Evolutionary conservation across 2,329 filamentous ascomycete species (phyloP).

Genomic region (Penicillium sp.): DNA sequence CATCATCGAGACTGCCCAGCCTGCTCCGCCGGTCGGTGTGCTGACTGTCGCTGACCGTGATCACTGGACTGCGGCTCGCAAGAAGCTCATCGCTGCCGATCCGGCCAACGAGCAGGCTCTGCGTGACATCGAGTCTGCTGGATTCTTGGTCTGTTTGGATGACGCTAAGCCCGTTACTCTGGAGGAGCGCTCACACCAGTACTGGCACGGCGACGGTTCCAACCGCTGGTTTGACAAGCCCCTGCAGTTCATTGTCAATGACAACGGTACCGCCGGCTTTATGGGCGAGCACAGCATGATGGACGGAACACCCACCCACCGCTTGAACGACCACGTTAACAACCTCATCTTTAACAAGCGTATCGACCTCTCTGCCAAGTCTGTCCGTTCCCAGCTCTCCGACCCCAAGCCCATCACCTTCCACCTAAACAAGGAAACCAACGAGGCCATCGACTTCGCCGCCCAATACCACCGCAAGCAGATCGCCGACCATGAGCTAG

Average conservation of each 20-base stretch:
- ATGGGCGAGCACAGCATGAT: slow-evolving; percentile 99
- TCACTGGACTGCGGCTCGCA: slow-evolving; percentile 82
- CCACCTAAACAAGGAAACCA: slow-evolving; percentile 70
- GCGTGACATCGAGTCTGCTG: slow-evolving; percentile 79
- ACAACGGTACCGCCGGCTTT: slow-evolving; percentile 96
- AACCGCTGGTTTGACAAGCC: slow-evolving; percentile 99
- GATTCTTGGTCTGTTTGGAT: slow-evolving; percentile 91
- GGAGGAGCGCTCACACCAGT: slow-evolving; percentile 91
- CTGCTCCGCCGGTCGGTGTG: slow-evolving; percentile 72
- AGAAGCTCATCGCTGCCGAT: slow-evolving; percentile 72
- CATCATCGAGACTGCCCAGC: slow-evolving; percentile 75
- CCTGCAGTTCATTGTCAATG: slow-evolving; percentile 94
- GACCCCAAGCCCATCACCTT: slow-evolving; percentile 79
- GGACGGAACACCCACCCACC: slow-evolving; percentile 97
- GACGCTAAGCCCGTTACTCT: slow-evolving; percentile 88
- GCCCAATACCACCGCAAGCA: slow-evolving; percentile 75
- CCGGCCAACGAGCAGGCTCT: slow-evolving; percentile 76
- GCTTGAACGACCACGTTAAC: slow-evolving; percentile 91
- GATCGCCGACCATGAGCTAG: slow-evolving; percentile 84
- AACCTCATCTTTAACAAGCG: slow-evolving; percentile 91
- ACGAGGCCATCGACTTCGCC: slow-evolving; percentile 76
- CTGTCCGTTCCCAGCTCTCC: slow-evolving; percentile 77
- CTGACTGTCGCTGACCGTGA: slow-evolving; percentile 93
- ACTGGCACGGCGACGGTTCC: slow-evolving; percentile 95
- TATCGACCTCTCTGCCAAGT: slow-evolving; percentile 79